Evolutionary conservation across 2,329 filamentous ascomycete species (phyloP).

Genomic region (Alternaria consortialis): DNA sequence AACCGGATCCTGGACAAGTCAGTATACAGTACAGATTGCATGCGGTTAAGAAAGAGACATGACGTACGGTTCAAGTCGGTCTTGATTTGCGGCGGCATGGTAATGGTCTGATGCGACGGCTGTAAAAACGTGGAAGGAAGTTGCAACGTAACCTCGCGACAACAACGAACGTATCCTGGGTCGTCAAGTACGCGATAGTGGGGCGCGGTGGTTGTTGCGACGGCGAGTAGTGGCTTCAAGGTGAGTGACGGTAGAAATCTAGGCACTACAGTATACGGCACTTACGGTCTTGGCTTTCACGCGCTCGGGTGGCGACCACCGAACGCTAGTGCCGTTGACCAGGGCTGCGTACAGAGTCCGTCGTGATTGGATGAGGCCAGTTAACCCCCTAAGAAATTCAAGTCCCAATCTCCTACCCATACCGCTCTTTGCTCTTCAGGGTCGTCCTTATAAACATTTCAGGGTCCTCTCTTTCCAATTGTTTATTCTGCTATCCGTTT

Average conservation of each 20-base stretch:
- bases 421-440: constrained; percentile 38
- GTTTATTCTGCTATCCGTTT: constrained; percentile 10
- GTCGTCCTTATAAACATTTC: constrained; percentile 21
- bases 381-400: constrained; percentile 21
- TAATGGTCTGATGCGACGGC: constrained; percentile 4
- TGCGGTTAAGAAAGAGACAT: background rate
- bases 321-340: constrained; percentile 17
- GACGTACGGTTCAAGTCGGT: constrained; percentile 87
- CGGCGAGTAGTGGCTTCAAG: constrained; percentile 10
- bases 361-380: constrained; percentile 24
- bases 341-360: constrained; percentile 24
- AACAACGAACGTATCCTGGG: constrained; percentile 18
- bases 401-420: constrained; percentile 34
- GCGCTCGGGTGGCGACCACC: constrained; percentile 20
- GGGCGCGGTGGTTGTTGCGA: constrained; percentile 20
- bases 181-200: constrained; percentile 21
- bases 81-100: constrained; percentile 91
- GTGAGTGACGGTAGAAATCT: constrained; percentile 31
- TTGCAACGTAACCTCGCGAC: constrained; percentile 1
- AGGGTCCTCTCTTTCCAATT: constrained; percentile 29
- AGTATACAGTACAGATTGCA: background rate
- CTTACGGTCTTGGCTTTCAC: constrained; percentile 17
- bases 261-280: constrained; percentile 17
- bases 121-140: background rate
- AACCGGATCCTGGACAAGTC: constrained; percentile 61